Evolutionary conservation across 768 basidiomycete species (phyloP), one percentile per base, ranked within the genome.

Genomic region (Macrocybe gigantea): DNA sequence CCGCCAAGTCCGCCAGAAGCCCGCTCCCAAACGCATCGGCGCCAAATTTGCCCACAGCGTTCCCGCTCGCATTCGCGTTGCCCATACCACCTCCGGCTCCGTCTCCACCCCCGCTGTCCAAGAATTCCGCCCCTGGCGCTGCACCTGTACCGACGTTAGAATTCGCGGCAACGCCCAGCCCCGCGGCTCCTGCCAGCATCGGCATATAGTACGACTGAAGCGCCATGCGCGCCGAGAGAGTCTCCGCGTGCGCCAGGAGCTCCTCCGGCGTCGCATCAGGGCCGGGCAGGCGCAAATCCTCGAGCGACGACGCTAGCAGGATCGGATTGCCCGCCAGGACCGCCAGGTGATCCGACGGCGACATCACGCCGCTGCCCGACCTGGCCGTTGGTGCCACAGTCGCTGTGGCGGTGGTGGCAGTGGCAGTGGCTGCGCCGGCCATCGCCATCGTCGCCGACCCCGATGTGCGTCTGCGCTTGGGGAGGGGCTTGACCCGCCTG

Each of bases 401-500:
- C 14, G 36, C 36, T 38, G 36, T 22, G 22, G 22, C 22, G 22
- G 11, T 38, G 36, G 14, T 38, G 11, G 14, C 14, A 38, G 11
- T 38, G 36, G 14, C 4, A 14, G 11, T 38, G 36, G 36, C 14
- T 2, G 11, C 14, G 11, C 36, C 36, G 11, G 36, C 14, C 36
- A 11, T 38, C 40, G 9, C 40, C 30, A 33, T 34, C 42, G 29
- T 33, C 43, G 49, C 32, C 33, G 45, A 33, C 33, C 62, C 67
- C 38, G 73, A 69, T 22, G 78, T 82, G 51, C 83, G 79, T 52
- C 82, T 75, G 54, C 88, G 78, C 68, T 88, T 88, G 29, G 88
- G 87, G 37, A 88, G 73, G 36, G 88, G 88, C 61, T 88, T 89
- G 57, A 88, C 75, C 53, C 81, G 72, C 55, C 87, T 74, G 45